Evolutionary conservation across 1,284 basidiomycete genomes (phyloP), one percentile per base, ranked within the genome.

Genomic region (Pseudozyma pruni): DNA sequence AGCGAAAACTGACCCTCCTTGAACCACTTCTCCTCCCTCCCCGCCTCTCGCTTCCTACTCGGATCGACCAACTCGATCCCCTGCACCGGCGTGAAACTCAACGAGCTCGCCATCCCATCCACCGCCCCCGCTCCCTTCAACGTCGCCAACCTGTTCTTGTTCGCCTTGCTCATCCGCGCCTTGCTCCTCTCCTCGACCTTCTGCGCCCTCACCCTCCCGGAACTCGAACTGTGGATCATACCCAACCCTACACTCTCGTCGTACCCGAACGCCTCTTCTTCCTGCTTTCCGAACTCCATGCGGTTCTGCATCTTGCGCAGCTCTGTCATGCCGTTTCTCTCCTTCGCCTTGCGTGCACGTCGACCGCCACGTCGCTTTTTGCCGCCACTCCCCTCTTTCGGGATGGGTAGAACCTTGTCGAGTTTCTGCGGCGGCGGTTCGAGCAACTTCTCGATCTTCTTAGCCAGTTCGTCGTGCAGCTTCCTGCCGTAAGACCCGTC

Each of bases 191-290:
- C 87, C 82, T 98, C 94, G 56, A 90, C 93, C 42, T 88, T 83
- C 46, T 89, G 89, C 9, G 93, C 94, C 53, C 95, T 87, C 42
- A 98, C 90, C 83, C 91, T 92, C 29, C 95, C 95, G 16, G 89
- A 90, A 17, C 88, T 85, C 48, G 86, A 87, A 41, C 93, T 93
- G 69, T 69, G 63, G 40, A 98, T 92, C 94, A 98, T 98, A 69
- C 96, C 96, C 80, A 98, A 84, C 6, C 96, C 96, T 84, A 94
- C 91, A 11, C 92, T 94, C 86, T 98, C 90, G 84, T 97, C 96
- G 80, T 94, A 96, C 19, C 93, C 92, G 34, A 93, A 94, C 20
- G 94, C 90, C 83, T 99, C 96, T 78, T 95, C 90, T 83, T 98
- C 96, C 2, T 90, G 90, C 84, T 95, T 90, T 52, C 96, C 96